phyloP scores from a whole-genome alignment of 805 yeast species.

The Priceomyces fermenticarens region DNA sequence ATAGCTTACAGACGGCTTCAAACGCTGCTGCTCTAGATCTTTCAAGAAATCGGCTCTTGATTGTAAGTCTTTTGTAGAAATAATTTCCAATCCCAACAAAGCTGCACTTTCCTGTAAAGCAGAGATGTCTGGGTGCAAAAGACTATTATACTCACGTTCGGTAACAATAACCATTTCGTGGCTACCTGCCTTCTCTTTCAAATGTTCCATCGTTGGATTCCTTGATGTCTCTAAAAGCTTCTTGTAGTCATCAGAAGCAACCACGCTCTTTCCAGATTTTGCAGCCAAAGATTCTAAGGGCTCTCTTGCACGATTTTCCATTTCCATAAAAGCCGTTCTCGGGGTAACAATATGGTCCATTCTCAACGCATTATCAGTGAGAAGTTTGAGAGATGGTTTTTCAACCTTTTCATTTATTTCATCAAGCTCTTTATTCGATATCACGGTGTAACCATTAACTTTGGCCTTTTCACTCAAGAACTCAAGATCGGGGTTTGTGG shows the following conservation, averaged over 20 bases:
- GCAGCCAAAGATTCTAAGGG: constrained; percentile 35
- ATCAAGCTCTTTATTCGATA: constrained; percentile 12
- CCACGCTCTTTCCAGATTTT: constrained; percentile 29
- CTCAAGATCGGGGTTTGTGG: neutral
- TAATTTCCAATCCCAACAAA: constrained; percentile 13
- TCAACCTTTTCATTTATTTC: constrained; percentile 12
- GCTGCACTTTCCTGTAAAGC: constrained; percentile 9
- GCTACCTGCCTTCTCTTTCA: neutral
- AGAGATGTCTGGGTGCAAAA: neutral
- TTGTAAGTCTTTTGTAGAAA: constrained; percentile 7
- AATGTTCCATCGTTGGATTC: constrained; percentile 17
- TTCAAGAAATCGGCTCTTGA: neutral
- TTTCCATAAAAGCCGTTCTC: constrained; percentile 18
- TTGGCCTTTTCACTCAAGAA: neutral
- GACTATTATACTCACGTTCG: neutral
- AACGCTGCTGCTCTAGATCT: neutral
- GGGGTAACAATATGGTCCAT: constrained; percentile 14
- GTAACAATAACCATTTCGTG: neutral
- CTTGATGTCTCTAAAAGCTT: constrained; percentile 10
- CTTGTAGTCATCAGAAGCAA: constrained; percentile 12
- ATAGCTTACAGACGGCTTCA: neutral
- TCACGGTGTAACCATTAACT: constrained; percentile 9
- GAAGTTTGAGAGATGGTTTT: constrained; percentile 23
- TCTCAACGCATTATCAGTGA: constrained; percentile 15
- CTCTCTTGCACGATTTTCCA: constrained; percentile 30